Evolutionary conservation across 495 filamentous ascomycete genomes (phyloP).

Genomic region (Zalerion maritima): DNA sequence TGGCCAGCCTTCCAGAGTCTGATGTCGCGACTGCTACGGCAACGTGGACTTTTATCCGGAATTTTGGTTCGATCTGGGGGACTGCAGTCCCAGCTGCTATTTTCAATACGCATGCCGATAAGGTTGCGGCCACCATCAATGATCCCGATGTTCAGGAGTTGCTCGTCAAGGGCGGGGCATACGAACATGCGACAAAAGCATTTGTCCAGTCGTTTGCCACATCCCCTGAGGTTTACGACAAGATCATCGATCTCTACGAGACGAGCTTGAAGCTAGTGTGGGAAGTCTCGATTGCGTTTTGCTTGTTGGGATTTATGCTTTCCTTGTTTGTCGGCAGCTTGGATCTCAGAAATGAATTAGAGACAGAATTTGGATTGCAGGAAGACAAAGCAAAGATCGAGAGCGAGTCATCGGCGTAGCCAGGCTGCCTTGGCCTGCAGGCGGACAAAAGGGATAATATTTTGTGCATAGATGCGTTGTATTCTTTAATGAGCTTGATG

Average conservation of each 20-base stretch:
- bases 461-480: too few relatives aligned
- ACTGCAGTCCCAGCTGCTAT: constrained; percentile 33
- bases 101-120: constrained; percentile 28
- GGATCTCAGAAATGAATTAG: constrained; percentile 12
- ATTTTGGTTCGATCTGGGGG: constrained; percentile 35
- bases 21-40: constrained; percentile 27
- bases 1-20: constrained; percentile 18
- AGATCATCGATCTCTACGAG: constrained; percentile 14
- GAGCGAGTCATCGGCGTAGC: too few relatives aligned
- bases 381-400: constrained; percentile 5
- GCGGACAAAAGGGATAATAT: too few relatives aligned
- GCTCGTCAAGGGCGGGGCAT: constrained; percentile 13
- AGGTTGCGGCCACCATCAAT: constrained; percentile 9
- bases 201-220: constrained; percentile 13
- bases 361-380: constrained; percentile 18
- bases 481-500: too few relatives aligned
- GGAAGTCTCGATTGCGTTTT: constrained; percentile 15
- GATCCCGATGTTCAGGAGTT: constrained; percentile 10
- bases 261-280: constrained; percentile 14
- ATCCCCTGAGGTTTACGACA: constrained; percentile 6
- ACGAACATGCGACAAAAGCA: constrained; percentile 13
- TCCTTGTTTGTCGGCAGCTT: constrained; percentile 15
- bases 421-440: too few relatives aligned
- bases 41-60: constrained; percentile 31
- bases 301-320: constrained; percentile 13